Evolutionary conservation across 2,329 filamentous ascomycete species (phyloP).

Genomic region (Sclerotiophoma versabilis): DNA sequence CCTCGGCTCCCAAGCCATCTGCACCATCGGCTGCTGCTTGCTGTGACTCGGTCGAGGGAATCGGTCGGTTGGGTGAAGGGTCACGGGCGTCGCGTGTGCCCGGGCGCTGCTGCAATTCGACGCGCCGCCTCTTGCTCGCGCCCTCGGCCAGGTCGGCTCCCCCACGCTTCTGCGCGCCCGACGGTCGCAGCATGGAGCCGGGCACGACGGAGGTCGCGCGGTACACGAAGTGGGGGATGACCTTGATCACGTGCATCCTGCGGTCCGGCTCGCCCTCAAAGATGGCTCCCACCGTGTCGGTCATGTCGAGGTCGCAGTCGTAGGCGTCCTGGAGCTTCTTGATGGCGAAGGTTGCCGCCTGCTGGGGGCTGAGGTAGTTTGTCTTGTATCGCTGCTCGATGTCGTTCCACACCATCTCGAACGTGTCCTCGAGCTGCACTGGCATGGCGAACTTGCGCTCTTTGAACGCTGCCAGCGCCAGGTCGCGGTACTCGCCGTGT

Average conservation of each 20-base stretch:
- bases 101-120: conserved; percentile 25
- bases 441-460: conserved; percentile 46
- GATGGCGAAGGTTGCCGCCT: conserved; percentile 39
- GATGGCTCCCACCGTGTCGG: conserved; percentile 45
- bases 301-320: conserved; percentile 47
- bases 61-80: conserved; percentile 33
- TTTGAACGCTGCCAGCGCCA: conserved; percentile 36
- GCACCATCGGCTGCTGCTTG: conserved; percentile 21
- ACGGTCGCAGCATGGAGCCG: conserved; percentile 40
- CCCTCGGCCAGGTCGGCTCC: conserved; percentile 20
- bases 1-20: neutral
- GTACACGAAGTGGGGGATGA: conserved; percentile 37
- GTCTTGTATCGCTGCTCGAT: conserved; percentile 44
- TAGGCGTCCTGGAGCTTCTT: conserved; percentile 47
- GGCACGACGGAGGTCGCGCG: conserved; percentile 44
- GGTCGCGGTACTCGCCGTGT: conserved; percentile 23
- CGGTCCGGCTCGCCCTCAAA: conserved; percentile 41
- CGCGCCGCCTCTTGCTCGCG: conserved; percentile 34
- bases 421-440: conserved; percentile 36
- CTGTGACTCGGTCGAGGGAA: conserved; percentile 37
- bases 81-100: conserved; percentile 23
- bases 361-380: conserved; percentile 37
- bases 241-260: conserved; percentile 38
- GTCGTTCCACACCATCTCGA: conserved; percentile 39
- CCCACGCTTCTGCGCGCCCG: conserved; percentile 30